Conservation (phyloP, 345 rosid species). For the Arabis alpina region DNA sequence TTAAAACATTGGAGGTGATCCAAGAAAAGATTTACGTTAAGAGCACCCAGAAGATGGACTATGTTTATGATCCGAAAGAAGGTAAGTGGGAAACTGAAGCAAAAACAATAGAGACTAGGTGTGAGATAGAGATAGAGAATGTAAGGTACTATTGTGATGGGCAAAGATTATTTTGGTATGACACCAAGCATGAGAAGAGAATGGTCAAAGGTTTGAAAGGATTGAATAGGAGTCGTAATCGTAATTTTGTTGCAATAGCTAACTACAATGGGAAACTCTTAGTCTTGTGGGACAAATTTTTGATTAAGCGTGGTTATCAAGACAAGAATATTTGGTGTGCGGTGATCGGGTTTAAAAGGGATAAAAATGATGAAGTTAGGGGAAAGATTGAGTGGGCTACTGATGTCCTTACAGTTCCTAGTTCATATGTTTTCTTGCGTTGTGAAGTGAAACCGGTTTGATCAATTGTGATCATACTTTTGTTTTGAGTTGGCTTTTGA, state of each 20-base stretch:
- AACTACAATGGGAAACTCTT: conserved; percentile 10
- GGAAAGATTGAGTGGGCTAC: conserved; percentile 24
- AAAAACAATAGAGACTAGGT: background rate
- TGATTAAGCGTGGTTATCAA: background rate
- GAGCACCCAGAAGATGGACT: background rate
- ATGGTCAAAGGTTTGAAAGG: conserved; percentile 1
- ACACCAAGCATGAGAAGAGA: background rate
- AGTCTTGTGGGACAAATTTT: conserved; percentile 9
- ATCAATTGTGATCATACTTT: no score
- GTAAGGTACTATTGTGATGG: background rate
- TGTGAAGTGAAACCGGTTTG: no score
- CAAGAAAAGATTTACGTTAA: conserved; percentile 11
- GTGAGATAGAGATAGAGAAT: background rate
- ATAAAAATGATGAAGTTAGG: background rate
- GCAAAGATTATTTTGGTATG: background rate
- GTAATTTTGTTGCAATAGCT: background rate
- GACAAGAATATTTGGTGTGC: conserved; percentile 7
- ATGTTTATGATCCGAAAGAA: conserved; percentile 23
- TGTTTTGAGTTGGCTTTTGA: no score
- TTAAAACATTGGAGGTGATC: background rate
- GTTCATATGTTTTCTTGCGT: conserved; percentile 13
- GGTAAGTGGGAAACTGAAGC: conserved; percentile 1
- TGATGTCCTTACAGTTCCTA: conserved; percentile 6
- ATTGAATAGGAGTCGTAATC: background rate
- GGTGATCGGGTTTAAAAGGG: background rate